A percentile compares a stretch with the other conserved stretches of the same genome.
Evolutionary conservation across 208 protist species (phyloP).

Genomic region (Wallacemonas sp.): DNA sequence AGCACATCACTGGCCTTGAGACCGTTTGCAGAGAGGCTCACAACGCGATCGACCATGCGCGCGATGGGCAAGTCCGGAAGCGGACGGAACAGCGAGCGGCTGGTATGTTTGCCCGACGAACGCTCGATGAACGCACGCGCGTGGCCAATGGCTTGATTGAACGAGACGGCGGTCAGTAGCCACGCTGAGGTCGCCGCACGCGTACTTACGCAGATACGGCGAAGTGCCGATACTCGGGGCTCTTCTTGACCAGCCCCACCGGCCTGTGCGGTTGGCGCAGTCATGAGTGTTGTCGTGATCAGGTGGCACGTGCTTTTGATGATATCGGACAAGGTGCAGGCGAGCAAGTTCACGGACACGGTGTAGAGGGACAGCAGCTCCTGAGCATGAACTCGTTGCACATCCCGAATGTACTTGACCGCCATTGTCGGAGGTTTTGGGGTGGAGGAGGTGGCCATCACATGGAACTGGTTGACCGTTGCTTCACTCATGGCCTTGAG

Average conservation of each 20-base stretch:
- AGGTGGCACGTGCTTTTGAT: neutral
- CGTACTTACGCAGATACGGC: neutral
- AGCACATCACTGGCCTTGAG: neutral
- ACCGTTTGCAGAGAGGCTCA: neutral
- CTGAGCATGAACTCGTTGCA: neutral
- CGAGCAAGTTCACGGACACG: neutral
- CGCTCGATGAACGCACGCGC: neutral
- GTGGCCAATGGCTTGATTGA: neutral
- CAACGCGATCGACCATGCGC: slow-evolving; percentile 2
- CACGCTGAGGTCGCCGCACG: neutral
- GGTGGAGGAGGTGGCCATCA: neutral
- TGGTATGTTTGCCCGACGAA: neutral
- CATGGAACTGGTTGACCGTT: neutral
- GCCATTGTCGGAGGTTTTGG: neutral
- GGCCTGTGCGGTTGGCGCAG: too few relatives aligned
- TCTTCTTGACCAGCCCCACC: too few relatives aligned
- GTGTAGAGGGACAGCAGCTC: neutral
- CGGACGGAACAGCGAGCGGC: neutral
- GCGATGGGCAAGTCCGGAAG: neutral
- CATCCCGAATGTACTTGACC: neutral
- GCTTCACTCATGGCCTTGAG: neutral
- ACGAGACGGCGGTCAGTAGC: neutral
- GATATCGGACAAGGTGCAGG: neutral
- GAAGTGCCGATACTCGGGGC: too few relatives aligned
- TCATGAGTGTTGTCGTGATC: neutral